Conservation (phyloP, 306 rosid species). For the Cicer bijugum region DNA sequence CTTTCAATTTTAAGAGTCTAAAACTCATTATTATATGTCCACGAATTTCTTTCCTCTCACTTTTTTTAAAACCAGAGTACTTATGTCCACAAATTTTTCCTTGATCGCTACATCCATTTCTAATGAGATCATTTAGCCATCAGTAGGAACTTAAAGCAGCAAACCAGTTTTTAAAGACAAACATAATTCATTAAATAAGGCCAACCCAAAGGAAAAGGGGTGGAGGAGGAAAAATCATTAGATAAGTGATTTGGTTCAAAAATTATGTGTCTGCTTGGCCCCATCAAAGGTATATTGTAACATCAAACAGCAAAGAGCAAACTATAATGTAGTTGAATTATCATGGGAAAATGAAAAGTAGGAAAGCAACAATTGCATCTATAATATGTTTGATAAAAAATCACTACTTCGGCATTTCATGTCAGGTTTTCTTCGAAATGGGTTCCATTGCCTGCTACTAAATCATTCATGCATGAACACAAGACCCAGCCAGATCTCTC, state of each 20-base stretch:
- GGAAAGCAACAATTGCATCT: constrained; percentile 4
- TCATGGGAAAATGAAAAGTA: background rate
- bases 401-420: constrained; percentile 14
- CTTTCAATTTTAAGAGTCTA: too few species aligned
- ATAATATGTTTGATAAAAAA: background rate
- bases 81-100: too few species aligned
- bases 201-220: background rate
- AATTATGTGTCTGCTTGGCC: background rate
- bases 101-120: too few species aligned
- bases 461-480: constrained; percentile 22
- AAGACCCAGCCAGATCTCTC: background rate
- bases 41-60: too few species aligned
- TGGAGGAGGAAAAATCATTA: background rate
- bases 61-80: too few species aligned
- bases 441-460: constrained; percentile 3
- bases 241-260: background rate
- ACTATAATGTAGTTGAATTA: constrained; percentile 22
- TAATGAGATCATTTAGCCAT: too few species aligned
- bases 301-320: constrained; percentile 1
- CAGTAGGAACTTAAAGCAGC: too few species aligned
- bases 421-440: background rate
- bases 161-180: too few species aligned
- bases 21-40: too few species aligned
- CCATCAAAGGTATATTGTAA: constrained; percentile 4
- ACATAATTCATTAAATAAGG: too few species aligned